A percentile compares a stretch with the other conserved stretches of the same genome.
These are phyloP conservation scores for Aspergillus unguis DNA, from an alignment of 2,329 filamentous ascomycete genomes.

Conservation along the genomic window DNA sequence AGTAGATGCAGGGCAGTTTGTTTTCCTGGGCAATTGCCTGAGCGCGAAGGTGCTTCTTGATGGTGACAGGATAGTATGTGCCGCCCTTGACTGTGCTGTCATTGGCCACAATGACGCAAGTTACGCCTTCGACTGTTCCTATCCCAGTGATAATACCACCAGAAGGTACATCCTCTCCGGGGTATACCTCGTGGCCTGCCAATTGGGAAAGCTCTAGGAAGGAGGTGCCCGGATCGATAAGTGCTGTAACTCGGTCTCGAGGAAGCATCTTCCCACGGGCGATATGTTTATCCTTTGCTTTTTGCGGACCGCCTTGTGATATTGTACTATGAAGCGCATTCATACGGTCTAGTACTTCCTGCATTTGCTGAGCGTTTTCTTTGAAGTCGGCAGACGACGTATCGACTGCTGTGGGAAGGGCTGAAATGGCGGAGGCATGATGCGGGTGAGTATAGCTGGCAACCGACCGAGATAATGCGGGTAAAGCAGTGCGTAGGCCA, in stretches of 20 bases:
- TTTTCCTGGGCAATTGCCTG: slow-evolving; percentile 91
- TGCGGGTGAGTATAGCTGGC: slow-evolving; percentile 77
- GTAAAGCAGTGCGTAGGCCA: slow-evolving; percentile 14
- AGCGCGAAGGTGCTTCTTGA: slow-evolving; percentile 93
- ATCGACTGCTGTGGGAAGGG: slow-evolving; percentile 73
- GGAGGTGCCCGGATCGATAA: slow-evolving; percentile 83
- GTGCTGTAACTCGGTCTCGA: slow-evolving; percentile 77
- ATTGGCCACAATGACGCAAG: slow-evolving; percentile 90
- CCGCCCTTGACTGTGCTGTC: slow-evolving; percentile 97
- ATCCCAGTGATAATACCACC: slow-evolving; percentile 92
- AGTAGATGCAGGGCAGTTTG: slow-evolving; percentile 78
- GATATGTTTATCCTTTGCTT: slow-evolving; percentile 83
- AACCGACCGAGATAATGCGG: slow-evolving; percentile 40
- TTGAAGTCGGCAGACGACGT: slow-evolving; percentile 72
- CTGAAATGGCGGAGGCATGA: slow-evolving; percentile 78
- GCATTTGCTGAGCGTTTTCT: slow-evolving; percentile 77
- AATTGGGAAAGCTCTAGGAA: slow-evolving; percentile 94
- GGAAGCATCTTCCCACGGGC: slow-evolving; percentile 91
- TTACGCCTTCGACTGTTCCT: slow-evolving; percentile 83
- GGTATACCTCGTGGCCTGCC: slow-evolving; percentile 81
- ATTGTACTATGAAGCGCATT: slow-evolving; percentile 67
- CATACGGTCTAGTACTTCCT: slow-evolving; percentile 65
- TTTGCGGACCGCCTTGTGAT: slow-evolving; percentile 72
- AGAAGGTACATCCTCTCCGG: slow-evolving; percentile 79
- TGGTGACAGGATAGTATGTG: slow-evolving; percentile 94